Evolutionary conservation across 1,139 yeast species (phyloP), one percentile per base, ranked within the genome.

Genomic region (Pichia sp.): DNA sequence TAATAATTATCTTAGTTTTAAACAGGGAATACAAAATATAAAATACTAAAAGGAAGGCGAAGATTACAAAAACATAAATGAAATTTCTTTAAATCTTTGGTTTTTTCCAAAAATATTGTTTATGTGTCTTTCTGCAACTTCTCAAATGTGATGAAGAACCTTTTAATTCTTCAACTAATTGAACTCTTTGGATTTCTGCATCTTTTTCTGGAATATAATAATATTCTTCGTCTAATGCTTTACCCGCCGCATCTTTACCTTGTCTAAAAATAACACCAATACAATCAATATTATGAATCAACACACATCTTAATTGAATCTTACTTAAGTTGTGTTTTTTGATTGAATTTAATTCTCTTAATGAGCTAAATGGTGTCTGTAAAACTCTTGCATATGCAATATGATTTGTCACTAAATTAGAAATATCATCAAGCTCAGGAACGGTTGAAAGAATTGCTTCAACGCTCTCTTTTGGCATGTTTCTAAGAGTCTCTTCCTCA

Each of bases 241-340:
- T 88, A 16, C 98, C 98, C 2, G 97, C 96, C 5, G 98, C 97
- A 69, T 93, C 98, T 67, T 89, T 91, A 49, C 98, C 98, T 56
- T 79, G 76, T 67, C 98, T 84, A 62, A 82, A 79, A 57, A 93
- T 90, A 13, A 87, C 84, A 16, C 98, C 98, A 53, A 91, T 78
- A 61, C 95, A 84, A 14, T 53, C 56, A 41, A 80, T 71, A 50
- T 72, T 67, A 53, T 74, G 72, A 53, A 77, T 73, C 27, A 85
- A 70, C 5, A 78, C 56, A 42, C 64, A 62, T 42, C 73, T 68
- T 29, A 77, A 60, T 50, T 70, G 72, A 42, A 61, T 53, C 46
- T 66, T 63, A 18, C 59, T 54, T 25, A 68, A 41, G 66, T 67
- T 55, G 73, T 74, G 34, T 75, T 67, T 58, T 77, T 70, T 44